Evolutionary conservation across 768 basidiomycete species (phyloP).

Genomic region (Tylopilus felleus): DNA sequence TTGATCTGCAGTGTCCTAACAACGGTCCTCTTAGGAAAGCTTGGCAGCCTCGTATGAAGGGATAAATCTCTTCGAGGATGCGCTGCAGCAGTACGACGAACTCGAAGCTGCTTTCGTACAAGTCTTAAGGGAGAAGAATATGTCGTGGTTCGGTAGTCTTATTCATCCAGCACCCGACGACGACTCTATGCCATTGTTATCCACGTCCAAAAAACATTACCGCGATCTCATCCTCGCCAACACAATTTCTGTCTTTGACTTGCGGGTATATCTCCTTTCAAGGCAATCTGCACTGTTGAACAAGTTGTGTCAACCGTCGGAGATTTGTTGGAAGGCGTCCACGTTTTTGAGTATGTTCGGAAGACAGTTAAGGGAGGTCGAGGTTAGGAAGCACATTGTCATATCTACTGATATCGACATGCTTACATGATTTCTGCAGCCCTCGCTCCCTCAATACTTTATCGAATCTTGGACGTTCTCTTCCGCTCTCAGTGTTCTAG

Average conservation of each 20-base stretch:
- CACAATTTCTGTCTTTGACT: conserved; percentile 90
- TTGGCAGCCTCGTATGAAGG: conserved; percentile 90
- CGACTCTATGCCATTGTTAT: conserved; percentile 80
- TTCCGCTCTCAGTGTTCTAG: conserved; percentile 78
- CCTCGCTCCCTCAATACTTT: conserved; percentile 62
- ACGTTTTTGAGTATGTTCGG: conserved; percentile 79
- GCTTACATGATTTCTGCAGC: conserved; percentile 34
- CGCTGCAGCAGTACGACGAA: conserved; percentile 85
- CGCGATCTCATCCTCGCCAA: conserved; percentile 87
- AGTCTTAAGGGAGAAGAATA: conserved; percentile 70
- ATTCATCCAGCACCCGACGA: conserved; percentile 69
- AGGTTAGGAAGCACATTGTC: conserved; percentile 45
- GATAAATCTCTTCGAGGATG: conserved; percentile 86
- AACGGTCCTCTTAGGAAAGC: conserved; percentile 65
- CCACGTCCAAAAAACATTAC: conserved; percentile 77
- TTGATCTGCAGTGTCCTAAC: neutral
- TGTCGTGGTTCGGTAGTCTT: conserved; percentile 90
- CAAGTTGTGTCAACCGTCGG: conserved; percentile 60
- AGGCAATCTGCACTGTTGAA: conserved; percentile 78
- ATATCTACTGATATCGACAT: conserved; percentile 2
- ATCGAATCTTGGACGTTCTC: conserved; percentile 94
- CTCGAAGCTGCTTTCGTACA: conserved; percentile 81
- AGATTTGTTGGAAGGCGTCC: conserved; percentile 67
- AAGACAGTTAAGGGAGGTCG: conserved; percentile 65
- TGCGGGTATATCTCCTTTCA: conserved; percentile 85